A percentile compares a stretch with the other conserved stretches of the same genome.
Evolutionary conservation across 208 protist genomes (phyloP).

Genomic region (Leptomonas seymouri): DNA sequence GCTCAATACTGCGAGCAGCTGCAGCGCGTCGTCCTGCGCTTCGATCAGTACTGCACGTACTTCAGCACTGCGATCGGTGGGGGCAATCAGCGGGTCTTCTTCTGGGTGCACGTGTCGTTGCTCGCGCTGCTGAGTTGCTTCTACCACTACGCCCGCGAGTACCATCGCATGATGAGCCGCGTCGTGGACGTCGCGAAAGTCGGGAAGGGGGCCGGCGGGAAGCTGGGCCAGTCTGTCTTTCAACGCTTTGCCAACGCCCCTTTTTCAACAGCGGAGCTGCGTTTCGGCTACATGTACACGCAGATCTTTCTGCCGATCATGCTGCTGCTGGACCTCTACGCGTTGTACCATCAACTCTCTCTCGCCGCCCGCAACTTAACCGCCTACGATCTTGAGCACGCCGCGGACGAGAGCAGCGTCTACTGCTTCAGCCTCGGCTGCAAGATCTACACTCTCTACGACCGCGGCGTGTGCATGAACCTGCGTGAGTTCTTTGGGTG

Average conservation of each 20-base stretch:
- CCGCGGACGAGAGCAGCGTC: constrained; percentile 48
- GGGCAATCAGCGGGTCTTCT: constrained; percentile 72
- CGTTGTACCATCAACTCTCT: constrained; percentile 45
- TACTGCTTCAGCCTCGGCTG: constrained; percentile 74
- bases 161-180: constrained; percentile 20
- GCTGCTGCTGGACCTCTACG: constrained; percentile 36
- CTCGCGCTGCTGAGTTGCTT: constrained; percentile 29
- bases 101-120: constrained; percentile 41
- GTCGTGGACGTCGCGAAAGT: background rate
- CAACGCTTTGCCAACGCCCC: background rate
- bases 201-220: background rate
- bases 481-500: constrained; percentile 45
- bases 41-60: constrained; percentile 82
- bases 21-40: constrained; percentile 65
- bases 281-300: constrained; percentile 64
- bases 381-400: constrained; percentile 62
- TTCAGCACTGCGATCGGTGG: constrained; percentile 70
- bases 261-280: constrained; percentile 31
- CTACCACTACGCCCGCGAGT: constrained; percentile 41
- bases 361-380: constrained; percentile 70
- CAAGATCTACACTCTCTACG: constrained; percentile 70
- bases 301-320: constrained; percentile 49
- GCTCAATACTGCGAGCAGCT: constrained; percentile 73
- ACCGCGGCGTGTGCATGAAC: constrained; percentile 56
- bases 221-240: background rate